phyloP scores from a whole-genome alignment of 306 rosid species.

The Arachis hypogaea region DNA sequence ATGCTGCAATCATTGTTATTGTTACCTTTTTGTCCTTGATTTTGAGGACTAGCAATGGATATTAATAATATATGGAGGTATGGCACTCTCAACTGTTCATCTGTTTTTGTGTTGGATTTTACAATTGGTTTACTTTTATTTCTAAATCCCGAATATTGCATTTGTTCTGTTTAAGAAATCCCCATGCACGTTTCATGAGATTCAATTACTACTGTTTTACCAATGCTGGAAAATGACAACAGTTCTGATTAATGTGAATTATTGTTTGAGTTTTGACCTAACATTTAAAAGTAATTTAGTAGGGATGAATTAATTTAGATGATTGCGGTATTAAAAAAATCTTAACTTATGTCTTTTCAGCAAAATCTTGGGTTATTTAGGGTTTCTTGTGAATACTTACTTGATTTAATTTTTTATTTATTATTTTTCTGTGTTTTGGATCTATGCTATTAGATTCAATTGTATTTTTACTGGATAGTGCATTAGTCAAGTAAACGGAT shows the following conservation, averaged over 20 bases:
- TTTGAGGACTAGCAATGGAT: conserved; percentile 2
- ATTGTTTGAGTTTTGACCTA: neutral
- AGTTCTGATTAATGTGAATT: conserved; percentile 9
- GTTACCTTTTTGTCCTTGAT: neutral
- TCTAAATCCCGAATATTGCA: neutral
- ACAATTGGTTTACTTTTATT: neutral
- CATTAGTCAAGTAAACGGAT: neutral
- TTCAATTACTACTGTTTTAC: neutral
- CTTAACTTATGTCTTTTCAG: neutral
- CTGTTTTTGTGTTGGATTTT: neutral
- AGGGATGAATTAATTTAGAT: neutral
- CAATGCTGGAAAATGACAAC: conserved; percentile 9
- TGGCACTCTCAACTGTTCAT: neutral
- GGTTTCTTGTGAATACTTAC: neutral
- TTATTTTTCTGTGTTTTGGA: conserved; percentile 4
- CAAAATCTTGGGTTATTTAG: neutral
- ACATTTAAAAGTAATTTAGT: neutral
- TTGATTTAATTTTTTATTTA: neutral
- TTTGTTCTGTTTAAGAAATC: neutral
- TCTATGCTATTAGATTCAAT: neutral
- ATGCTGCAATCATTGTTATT: neutral
- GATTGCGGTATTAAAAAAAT: neutral
- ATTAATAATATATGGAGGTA: neutral
- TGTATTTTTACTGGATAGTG: neutral
- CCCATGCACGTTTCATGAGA: neutral